Conservation (phyloP, 768 basidiomycete genomes). For the Pleurotus salmoneostramineus region DNA sequence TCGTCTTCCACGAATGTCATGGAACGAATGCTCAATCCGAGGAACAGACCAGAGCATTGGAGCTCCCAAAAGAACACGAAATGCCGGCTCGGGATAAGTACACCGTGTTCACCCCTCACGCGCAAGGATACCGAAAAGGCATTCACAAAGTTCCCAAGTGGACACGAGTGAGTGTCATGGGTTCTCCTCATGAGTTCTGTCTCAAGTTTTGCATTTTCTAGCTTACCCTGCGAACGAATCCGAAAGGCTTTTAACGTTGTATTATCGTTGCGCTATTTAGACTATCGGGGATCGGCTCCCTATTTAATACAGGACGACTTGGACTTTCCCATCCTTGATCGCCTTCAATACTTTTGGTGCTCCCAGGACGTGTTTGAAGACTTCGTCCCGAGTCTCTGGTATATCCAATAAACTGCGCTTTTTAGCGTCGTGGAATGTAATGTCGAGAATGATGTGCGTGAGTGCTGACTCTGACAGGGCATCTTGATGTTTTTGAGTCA, state of each 20-base stretch:
- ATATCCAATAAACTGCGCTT: slow-evolving; percentile 74
- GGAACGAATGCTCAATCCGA: not conserved
- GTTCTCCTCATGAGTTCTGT: not conserved
- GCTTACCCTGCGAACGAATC: slow-evolving; percentile 86
- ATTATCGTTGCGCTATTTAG: slow-evolving; percentile 8
- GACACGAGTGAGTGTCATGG: slow-evolving; percentile 66
- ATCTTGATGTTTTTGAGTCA: slow-evolving; percentile 38
- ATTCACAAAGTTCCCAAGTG: slow-evolving; percentile 98
- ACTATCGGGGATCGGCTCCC: slow-evolving; percentile 3
- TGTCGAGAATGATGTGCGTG: slow-evolving; percentile 81
- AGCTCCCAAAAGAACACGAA: slow-evolving; percentile 89
- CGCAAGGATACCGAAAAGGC: slow-evolving; percentile 82
- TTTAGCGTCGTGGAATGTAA: slow-evolving; percentile 72
- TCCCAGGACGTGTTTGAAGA: slow-evolving; percentile 72
- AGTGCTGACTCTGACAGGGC: slow-evolving; percentile 69
- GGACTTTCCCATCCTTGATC: slow-evolving; percentile 68
- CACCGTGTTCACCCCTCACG: slow-evolving; percentile 75
- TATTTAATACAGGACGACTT: slow-evolving; percentile 73
- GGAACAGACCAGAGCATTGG: slow-evolving; percentile 62
- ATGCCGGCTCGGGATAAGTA: slow-evolving; percentile 95
- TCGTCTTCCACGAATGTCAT: not conserved
- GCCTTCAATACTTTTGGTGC: slow-evolving; percentile 55
- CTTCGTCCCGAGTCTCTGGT: slow-evolving; percentile 78
- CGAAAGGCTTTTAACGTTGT: slow-evolving; percentile 75
- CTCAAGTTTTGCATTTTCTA: slow-evolving; percentile 22